Evolutionary conservation across 768 basidiomycete genomes (phyloP), one percentile per base, ranked within the genome.

Genomic region (Rhodosporidiobolus odoratus): DNA sequence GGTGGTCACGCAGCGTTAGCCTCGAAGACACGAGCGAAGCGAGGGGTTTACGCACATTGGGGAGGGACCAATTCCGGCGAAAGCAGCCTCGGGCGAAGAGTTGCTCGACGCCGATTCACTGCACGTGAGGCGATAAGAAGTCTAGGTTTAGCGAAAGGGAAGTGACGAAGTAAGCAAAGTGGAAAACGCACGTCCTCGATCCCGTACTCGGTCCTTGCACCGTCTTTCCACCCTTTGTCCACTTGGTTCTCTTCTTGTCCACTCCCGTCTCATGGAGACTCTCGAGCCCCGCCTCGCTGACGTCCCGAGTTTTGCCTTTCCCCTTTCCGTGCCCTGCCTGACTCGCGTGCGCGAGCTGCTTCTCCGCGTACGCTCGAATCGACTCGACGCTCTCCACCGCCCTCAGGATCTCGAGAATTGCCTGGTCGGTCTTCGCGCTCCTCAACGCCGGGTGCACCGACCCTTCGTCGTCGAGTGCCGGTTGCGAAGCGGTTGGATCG

Each of bases 181-280:
- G n/a, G 32, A 53, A 30, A 23, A 56, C 54, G 54, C 54, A 56
- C 54, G 54, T 4, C 34, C 54, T 34, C 16, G 9, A 4, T 4
- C 54, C 65, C 45, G 56, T 56, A 10, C 1, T 25, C 25, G 68
- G 68, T 9, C 58, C 58, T 34, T 21, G 27, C 10, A 69, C 68
- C 6, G 63, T 16, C 43, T 48, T 65, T 4, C 68, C 68, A 23
- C 53, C 58, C 27, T 61, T 65, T 12, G 30, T 25, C 68, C 68
- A 69, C 52, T 60, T 64, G n/a, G 58, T 65, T 45, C 21, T 47
- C 32, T 56, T 56, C 56, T 37, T 34, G 6, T 38, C 62, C 50
- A 38, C 27, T 5, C 27, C 25, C 2, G 3, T n/a, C 30, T 23
- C 37, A 6, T 41, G 32, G n/a, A 37, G 27, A 10, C 6, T 9